These are phyloP conservation scores for Beta vulgaris DNA, from an alignment of 148 eudicot species.

Conservation along the genomic window DNA sequence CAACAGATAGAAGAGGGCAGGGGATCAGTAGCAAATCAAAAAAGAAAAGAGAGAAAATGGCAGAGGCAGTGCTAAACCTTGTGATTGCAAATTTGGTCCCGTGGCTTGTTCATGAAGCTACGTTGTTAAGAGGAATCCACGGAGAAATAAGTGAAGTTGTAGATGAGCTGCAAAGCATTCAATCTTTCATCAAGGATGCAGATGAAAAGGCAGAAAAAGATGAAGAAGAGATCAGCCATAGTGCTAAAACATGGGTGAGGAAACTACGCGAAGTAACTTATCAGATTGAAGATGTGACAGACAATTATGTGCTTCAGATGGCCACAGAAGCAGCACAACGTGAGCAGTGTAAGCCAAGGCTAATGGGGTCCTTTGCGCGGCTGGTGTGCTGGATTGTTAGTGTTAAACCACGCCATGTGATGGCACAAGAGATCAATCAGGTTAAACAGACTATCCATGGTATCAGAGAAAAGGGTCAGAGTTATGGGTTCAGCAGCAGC, in stretches of 20 bases:
- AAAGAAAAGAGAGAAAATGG: neutral
- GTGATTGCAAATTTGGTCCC: constrained; percentile 5
- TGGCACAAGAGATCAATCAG: neutral
- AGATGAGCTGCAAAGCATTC: constrained; percentile 15
- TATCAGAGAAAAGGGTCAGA: constrained; percentile 9
- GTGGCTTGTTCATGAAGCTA: constrained; percentile 7
- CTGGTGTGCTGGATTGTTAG: neutral
- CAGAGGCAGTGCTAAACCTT: constrained; percentile 18
- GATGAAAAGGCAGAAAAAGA: constrained; percentile 17
- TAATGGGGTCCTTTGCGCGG: neutral
- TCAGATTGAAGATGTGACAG: constrained; percentile 15
- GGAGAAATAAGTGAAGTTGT: neutral
- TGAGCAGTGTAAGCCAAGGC: constrained; percentile 8
- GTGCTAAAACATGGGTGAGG: constrained; percentile 8
- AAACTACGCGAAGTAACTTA: constrained; percentile 19
- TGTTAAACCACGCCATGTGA: neutral
- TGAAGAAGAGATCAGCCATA: neutral
- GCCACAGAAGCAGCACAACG: constrained; percentile 4
- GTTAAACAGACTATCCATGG: neutral
- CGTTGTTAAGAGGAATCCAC: constrained; percentile 13
- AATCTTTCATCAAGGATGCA: constrained; percentile 7
- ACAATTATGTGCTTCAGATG: constrained; percentile 15
- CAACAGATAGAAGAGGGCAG: too few species aligned
- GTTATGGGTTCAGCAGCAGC: neutral
- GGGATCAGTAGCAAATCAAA: too few species aligned